These are phyloP conservation scores for Blechomonas ayalai DNA, from an alignment of 208 protist species.

Conservation along the genomic window DNA sequence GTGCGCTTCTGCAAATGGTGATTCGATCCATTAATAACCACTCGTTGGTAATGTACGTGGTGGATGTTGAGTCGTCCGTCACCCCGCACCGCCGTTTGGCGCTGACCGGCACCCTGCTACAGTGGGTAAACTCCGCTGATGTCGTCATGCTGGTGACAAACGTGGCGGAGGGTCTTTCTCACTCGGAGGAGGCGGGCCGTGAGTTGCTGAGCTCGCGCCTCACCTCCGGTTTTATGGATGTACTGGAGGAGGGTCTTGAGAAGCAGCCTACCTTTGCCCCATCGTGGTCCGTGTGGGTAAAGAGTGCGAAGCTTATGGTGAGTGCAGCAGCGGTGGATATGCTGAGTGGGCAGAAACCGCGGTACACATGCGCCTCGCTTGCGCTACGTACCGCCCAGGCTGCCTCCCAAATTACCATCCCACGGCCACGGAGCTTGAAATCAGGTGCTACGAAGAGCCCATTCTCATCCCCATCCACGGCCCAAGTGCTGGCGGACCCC, in stretches of 20 bases:
- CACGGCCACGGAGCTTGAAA: slow-evolving; percentile 78
- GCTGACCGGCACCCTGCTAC: slow-evolving; percentile 25
- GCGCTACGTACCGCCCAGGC: slow-evolving; percentile 20
- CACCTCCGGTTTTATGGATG: slow-evolving; percentile 50
- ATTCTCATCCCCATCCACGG: slow-evolving; percentile 10
- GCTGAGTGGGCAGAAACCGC: slow-evolving; percentile 26
- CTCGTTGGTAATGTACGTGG: slow-evolving; percentile 33
- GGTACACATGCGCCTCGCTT: slow-evolving; percentile 25
- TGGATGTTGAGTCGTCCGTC: slow-evolving; percentile 42
- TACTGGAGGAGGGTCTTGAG: slow-evolving; percentile 58
- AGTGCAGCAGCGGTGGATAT: slow-evolving; percentile 25
- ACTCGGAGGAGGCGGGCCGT: slow-evolving; percentile 28
- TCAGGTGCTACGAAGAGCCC: slow-evolving; percentile 48
- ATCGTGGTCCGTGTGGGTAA: slow-evolving; percentile 66
- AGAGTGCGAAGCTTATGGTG: slow-evolving; percentile 50
- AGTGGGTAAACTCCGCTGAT: slow-evolving; percentile 27
- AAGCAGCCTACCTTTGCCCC: slow-evolving; percentile 13
- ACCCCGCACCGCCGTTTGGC: slow-evolving; percentile 22
- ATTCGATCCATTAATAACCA: slow-evolving; percentile 23
- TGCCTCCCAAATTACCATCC: slow-evolving; percentile 56
- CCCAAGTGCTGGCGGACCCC: slow-evolving; percentile 49
- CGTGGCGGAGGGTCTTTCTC: slow-evolving; percentile 31
- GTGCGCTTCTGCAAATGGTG: slow-evolving; percentile 39
- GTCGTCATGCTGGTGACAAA: slow-evolving; percentile 54
- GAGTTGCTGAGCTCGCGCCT: slow-evolving; percentile 35